Percentiles rank a stretch among this genome's conserved stretches.
Evolutionary conservation across 495 filamentous ascomycete species (phyloP).

Genomic region (Geopyxis carbonaria): DNA sequence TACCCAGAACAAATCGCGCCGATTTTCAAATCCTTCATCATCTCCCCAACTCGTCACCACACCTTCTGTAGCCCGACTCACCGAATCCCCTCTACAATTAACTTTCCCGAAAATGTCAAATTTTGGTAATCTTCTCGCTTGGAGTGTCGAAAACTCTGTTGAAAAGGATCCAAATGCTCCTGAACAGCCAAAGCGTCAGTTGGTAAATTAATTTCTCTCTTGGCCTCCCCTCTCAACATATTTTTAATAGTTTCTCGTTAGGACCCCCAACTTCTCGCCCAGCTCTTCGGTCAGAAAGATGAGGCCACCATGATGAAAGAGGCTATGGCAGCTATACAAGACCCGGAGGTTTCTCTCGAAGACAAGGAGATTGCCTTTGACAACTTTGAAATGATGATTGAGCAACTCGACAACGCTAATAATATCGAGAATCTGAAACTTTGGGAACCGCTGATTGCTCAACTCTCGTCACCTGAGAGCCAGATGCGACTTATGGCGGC

Average conservation of each 20-base stretch:
- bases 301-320: constrained; percentile 83
- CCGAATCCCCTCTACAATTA: background rate
- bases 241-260: constrained; percentile 5
- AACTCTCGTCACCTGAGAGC: constrained; percentile 47
- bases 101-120: constrained; percentile 23
- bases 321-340: constrained; percentile 55
- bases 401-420: constrained; percentile 88
- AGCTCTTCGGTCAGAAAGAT: constrained; percentile 59
- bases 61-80: constrained; percentile 8
- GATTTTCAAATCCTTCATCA: background rate
- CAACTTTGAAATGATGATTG: constrained; percentile 87
- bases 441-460: constrained; percentile 60
- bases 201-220: constrained; percentile 5
- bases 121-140: constrained; percentile 74
- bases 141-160: constrained; percentile 74
- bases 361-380: constrained; percentile 80
- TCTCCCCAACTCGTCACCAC: too few relatives aligned
- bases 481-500: constrained; percentile 68
- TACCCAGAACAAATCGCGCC: background rate
- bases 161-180: constrained; percentile 25
- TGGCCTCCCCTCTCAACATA: constrained; percentile 24
- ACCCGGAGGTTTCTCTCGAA: constrained; percentile 45
- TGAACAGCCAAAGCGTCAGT: constrained; percentile 21
- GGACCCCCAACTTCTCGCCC: constrained; percentile 33
- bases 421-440: constrained; percentile 60